phyloP scores from a whole-genome alignment of 2,329 filamentous ascomycete genomes.

The Davidsoniella eucalypti region DNA sequence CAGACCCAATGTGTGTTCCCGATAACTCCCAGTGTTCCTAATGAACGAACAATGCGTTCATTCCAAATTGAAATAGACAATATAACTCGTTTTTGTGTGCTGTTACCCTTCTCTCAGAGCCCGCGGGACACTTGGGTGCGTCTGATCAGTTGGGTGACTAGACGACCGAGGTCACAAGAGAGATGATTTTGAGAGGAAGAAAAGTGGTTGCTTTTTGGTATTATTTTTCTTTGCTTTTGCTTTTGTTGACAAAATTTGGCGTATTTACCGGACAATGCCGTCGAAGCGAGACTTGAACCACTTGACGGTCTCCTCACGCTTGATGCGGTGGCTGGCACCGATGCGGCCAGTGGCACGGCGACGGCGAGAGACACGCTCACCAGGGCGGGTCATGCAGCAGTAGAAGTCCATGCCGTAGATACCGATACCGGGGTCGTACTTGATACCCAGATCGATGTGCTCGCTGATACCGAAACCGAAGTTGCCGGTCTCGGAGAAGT shows the following conservation, averaged over 20 bases:
- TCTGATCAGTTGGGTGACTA: conserved; percentile 7
- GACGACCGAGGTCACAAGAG: conserved; percentile 12
- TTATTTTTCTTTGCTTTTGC: conserved; percentile 9
- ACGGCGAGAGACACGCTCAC: conserved; percentile 93
- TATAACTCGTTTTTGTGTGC: conserved; percentile 18
- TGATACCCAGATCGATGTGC: conserved; percentile 99
- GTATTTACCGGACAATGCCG: conserved; percentile 89
- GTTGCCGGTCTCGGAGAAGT: conserved; percentile 99
- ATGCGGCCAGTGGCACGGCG: conserved; percentile 77
- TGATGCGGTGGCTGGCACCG: conserved; percentile 82
- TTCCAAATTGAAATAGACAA: conserved; percentile 22
- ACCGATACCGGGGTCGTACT: conserved; percentile 96
- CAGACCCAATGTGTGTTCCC: conserved; percentile 16
- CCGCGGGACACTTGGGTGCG: conserved; percentile 11
- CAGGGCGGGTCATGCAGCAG: conserved; percentile 99
- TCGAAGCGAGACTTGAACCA: conserved; percentile 91
- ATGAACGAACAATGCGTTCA: conserved; percentile 8
- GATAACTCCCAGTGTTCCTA: conserved; percentile 16
- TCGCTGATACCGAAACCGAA: conserved; percentile 99
- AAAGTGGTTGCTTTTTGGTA: conserved; percentile 12
- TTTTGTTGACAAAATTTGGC: conserved; percentile 12
- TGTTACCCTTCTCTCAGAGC: conserved; percentile 16
- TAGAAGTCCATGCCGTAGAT: conserved; percentile 99
- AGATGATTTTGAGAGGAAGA: conserved; percentile 9
- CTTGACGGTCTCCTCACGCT: conserved; percentile 86